Evolutionary conservation across 108 stramenopile genomes (phyloP), one percentile per base, ranked within the genome.

Genomic region (Pseudonitzschia multiseries): DNA sequence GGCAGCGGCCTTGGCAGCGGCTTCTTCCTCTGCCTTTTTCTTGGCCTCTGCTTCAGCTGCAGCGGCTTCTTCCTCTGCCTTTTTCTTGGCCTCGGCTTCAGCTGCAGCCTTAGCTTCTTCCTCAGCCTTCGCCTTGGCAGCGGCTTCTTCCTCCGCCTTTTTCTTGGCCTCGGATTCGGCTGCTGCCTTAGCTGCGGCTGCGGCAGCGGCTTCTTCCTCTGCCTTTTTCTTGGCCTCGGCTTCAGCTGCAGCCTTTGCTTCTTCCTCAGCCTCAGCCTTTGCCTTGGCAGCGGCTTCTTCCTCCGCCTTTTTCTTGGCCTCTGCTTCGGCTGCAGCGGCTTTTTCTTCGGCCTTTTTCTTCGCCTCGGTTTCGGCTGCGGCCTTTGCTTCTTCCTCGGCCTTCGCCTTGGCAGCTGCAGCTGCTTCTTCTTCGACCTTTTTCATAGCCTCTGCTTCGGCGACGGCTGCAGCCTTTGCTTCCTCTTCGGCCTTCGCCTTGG

Each of bases 371-470:
- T 33, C 36, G 17, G 61, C 61, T 4, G 26, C 32, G 15, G 61
- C 61, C 57, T 59, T 31, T 8, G 57, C 57, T 40, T 62, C 61
- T 17, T 62, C 61, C 32, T 62, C 32, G 29, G 32, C 61, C 61
- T 62, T 62, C 15, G 4, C 6, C 29, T 14, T 40, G 14, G 61
- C 61, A 18, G 36, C 36, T 36, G 36, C 36, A 36, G 40, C 57
- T 4, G 57, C 57, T 27, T 59, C 57, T 27, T 59, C 57, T 14
- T 59, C 57, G 14, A 22, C 57, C 57, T 59, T 59, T 27, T 22
- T 27, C 0, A 5, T n/a, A 10, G 29, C 29, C n/a, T 15, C 57
- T 22, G 57, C 57, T 59, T 28, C 57, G 15, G 13, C 56, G 10
- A 18, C 56, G 20, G 27, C 57, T 18, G 14, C 18, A 14, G 46